phyloP scores from a whole-genome alignment of 805 yeast species.

The Saccharomycopsis fermentans region DNA sequence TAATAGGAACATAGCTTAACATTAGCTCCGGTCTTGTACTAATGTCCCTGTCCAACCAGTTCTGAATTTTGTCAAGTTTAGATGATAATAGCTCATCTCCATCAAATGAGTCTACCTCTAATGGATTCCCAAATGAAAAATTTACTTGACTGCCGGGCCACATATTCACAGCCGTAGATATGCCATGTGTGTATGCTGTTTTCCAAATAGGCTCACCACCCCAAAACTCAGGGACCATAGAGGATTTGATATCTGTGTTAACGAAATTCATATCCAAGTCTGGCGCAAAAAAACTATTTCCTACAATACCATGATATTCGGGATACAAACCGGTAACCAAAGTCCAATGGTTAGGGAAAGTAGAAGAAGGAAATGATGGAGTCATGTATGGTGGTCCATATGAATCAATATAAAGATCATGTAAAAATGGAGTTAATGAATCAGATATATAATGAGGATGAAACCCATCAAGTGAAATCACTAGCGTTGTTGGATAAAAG shows the following conservation, averaged over 20 bases:
- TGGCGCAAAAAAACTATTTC: conserved; percentile 71
- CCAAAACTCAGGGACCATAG: conserved; percentile 60
- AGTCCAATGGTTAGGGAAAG: conserved; percentile 91
- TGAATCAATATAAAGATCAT: conserved; percentile 40
- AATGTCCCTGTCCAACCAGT: conserved; percentile 57
- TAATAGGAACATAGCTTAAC: conserved; percentile 68
- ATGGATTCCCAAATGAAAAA: conserved; percentile 38
- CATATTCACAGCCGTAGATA: conserved; percentile 76
- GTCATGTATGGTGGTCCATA: conserved; percentile 73
- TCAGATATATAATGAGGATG: conserved; percentile 78
- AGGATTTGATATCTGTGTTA: conserved; percentile 45
- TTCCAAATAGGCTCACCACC: conserved; percentile 89
- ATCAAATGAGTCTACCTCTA: conserved; percentile 51
- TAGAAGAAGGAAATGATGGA: conserved; percentile 82
- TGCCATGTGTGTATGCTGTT: conserved; percentile 55
- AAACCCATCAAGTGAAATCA: conserved; percentile 80
- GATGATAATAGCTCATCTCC: conserved; percentile 46
- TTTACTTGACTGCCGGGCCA: conserved; percentile 91
- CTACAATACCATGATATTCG: conserved; percentile 76
- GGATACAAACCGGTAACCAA: conserved; percentile 81
- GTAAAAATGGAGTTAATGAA: conserved; percentile 60
- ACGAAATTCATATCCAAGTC: conserved; percentile 43
- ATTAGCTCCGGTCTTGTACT: conserved; percentile 62
- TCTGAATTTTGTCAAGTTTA: conserved; percentile 48
- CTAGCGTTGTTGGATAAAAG: conserved; percentile 69